Percentiles rank a stretch among this genome's conserved stretches.
Conservation (phyloP, 2,329 filamentous ascomycete genomes). For the Daldinia eschscholtzii region DNA sequence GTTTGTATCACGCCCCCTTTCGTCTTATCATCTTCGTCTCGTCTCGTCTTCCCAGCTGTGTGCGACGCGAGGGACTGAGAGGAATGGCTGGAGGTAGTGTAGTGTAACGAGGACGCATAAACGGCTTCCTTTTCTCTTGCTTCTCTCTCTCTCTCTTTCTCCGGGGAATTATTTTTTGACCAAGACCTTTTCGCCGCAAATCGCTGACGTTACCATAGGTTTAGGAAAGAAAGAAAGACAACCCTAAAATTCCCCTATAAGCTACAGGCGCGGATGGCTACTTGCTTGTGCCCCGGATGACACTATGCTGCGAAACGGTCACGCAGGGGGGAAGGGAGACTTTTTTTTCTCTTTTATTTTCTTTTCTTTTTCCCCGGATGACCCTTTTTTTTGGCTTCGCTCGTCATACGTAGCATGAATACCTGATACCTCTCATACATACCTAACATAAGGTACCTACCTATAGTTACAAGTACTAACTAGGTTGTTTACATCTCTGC, state of each 20-base stretch:
- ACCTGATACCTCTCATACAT: not conserved
- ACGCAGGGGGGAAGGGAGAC: not conserved
- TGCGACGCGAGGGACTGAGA: slow-evolving; percentile 1
- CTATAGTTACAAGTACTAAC: not conserved
- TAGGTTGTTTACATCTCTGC: too few species aligned
- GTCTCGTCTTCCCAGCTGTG: not conserved
- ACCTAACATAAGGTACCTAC: not conserved
- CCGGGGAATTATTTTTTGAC: not conserved
- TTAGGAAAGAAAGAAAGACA: not conserved
- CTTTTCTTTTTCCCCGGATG: too few species aligned
- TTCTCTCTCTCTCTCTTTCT: not conserved
- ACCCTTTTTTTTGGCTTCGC: not conserved
- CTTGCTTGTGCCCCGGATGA: slow-evolving; percentile 10
- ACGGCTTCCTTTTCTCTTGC: not conserved
- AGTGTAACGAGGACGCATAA: slow-evolving; percentile 5
- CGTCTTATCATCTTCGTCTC: not conserved
- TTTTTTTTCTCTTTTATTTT: not conserved
- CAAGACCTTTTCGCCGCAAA: not conserved
- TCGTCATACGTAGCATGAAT: slow-evolving; percentile 3
- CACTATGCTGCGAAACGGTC: slow-evolving; percentile 26
- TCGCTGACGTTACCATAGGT: slow-evolving; percentile 5
- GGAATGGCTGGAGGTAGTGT: not conserved
- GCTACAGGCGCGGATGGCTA: slow-evolving; percentile 16
- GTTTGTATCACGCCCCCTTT: not conserved
- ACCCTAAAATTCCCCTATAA: not conserved